phyloP scores from a whole-genome alignment of 768 basidiomycete species.

The Paxillus rubicundulus region DNA sequence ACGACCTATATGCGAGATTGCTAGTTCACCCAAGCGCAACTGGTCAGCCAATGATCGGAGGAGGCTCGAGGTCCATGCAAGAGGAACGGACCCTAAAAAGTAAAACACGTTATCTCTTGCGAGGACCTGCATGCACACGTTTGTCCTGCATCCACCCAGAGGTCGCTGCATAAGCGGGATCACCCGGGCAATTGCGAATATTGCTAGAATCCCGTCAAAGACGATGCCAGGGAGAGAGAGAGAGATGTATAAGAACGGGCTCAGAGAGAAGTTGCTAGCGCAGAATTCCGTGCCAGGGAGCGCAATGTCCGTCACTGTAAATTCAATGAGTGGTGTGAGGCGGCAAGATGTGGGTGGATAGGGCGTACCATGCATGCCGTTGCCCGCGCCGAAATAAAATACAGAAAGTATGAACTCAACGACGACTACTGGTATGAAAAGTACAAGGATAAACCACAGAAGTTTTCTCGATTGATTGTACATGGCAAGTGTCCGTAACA shows the following conservation, averaged over 20 bases:
- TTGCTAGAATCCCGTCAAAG: constrained; percentile 1
- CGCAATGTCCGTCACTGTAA: not conserved
- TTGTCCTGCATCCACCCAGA: not conserved
- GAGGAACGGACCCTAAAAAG: constrained; percentile 1
- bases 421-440: not conserved
- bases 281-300: not conserved
- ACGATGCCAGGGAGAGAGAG: constrained; percentile 1
- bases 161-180: not conserved
- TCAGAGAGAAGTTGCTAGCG: not conserved
- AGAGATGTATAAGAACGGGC: constrained; percentile 2
- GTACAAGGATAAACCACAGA: not conserved
- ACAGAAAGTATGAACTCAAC: not conserved
- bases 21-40: not conserved
- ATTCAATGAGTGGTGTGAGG: not conserved
- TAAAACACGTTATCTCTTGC: constrained; percentile 8
- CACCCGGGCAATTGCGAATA: not conserved
- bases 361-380: not conserved
- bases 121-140: constrained; percentile 2
- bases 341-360: not conserved
- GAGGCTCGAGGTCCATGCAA: not conserved
- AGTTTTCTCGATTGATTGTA: constrained; percentile 6
- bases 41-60: too few species aligned
- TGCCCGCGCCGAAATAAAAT: constrained; percentile 1
- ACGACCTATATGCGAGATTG: not conserved
- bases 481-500: constrained; percentile 9